Base-by-base conservation (phyloP, 768 basidiomycete genomes). In the Coprinopsis cinerea region DNA sequence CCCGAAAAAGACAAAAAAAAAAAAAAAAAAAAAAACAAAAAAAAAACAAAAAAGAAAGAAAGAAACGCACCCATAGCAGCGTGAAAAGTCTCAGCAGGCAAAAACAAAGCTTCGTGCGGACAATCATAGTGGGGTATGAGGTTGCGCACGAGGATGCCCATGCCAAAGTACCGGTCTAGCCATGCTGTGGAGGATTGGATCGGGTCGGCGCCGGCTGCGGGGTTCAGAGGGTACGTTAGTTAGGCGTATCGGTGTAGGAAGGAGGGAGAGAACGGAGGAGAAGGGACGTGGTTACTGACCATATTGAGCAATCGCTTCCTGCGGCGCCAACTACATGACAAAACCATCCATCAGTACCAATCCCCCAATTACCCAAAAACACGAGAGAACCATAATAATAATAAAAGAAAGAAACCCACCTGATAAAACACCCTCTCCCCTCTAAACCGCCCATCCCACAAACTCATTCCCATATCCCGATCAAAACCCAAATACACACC, bases 81-180 rank as follows among this genome's bases (percentile, higher is more conserved):
- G 57, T 76, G 34, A 13, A n/a, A 74, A 0, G 78, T 77, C 5
- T 78, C 79, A 0, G 79, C 79, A 2, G 79, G 77, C n/a, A 85
- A 65, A 59, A 72, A 80, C 10, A 78, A 68, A 0, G 82, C 74
- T 43, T 83, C 80, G 52, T 74, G 64, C 3, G 83, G 83, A 55
- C 83, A 84, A 59, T 85, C 83, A 59, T 85, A 85, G 36, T 78
- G 75, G 0, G 76, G 73, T n/a, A 85, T 71, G 67, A 85, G 67
- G 32, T 81, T 74, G n/a, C 78, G 73, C n/a, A 77, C 74, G 3
- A 69, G 42, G 13, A 59, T 57, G 0, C 82, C 82, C 79, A 83
- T 82, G 28, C 82, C 83, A 54, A 83, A 83, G 59, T 70, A 76
- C 5, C 81, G 67, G 53, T 84, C 82, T 10, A 83, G 71, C 75